These are phyloP conservation scores for Rhynchosporium agropyri DNA, from an alignment of 2,329 filamentous ascomycete genomes.

Conservation along the genomic window DNA sequence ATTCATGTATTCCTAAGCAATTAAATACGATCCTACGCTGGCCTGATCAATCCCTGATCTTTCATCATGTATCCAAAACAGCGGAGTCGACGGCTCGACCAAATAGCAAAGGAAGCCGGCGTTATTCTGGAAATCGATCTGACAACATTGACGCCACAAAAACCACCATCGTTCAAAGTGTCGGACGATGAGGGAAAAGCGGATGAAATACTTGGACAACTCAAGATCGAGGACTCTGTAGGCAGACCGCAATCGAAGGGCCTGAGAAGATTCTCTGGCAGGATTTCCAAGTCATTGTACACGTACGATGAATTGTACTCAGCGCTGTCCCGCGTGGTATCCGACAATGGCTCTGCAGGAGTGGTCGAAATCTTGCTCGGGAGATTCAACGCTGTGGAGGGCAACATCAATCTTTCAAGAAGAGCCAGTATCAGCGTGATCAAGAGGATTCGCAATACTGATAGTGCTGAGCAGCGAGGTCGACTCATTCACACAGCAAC, in stretches of 20 bases:
- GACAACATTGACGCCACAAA: conserved; percentile 14
- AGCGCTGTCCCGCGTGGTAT: conserved; percentile 20
- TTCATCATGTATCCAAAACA: conserved; percentile 20
- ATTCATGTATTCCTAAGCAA: neutral
- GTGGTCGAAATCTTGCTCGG: conserved; percentile 25
- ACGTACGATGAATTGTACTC: conserved; percentile 27
- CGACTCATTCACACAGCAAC: conserved; percentile 25
- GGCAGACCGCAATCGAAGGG: conserved; percentile 19
- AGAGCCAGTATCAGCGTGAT: conserved; percentile 23
- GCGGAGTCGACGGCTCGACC: conserved; percentile 19
- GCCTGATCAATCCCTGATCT: neutral
- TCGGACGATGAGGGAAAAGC: conserved; percentile 28
- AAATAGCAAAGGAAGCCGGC: conserved; percentile 22
- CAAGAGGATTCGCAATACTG: conserved; percentile 17
- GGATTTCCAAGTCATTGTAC: neutral
- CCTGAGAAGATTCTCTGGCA: conserved; percentile 13
- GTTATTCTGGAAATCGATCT: conserved; percentile 14
- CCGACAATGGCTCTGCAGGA: conserved; percentile 26
- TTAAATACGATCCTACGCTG: neutral
- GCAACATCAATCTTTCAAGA: conserved; percentile 28
- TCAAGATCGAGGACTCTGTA: conserved; percentile 23
- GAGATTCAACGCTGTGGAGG: conserved; percentile 23
- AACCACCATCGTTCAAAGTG: conserved; percentile 18
- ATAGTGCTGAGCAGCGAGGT: conserved; percentile 21
- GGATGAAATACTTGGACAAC: conserved; percentile 27